Evolutionary conservation across 2,329 filamentous ascomycete genomes (phyloP).

Genomic region (Sarocladiaceae sp.): DNA sequence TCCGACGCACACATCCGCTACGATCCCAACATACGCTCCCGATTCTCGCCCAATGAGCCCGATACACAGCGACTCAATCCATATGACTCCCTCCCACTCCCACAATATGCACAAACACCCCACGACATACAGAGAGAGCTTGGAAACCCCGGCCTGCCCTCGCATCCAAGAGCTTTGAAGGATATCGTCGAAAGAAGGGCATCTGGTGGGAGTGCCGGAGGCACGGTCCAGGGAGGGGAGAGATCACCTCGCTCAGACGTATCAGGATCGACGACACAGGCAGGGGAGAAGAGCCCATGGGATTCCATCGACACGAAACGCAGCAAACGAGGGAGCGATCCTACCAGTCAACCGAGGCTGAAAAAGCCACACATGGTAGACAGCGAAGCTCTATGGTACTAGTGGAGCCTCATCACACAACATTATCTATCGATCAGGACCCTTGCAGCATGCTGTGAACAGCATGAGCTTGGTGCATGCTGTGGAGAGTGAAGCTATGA

Average conservation of each 20-base stretch:
- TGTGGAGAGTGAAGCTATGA: no score
- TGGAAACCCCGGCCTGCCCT: neutral
- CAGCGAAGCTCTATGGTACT: slow-evolving; percentile 8
- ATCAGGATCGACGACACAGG: slow-evolving; percentile 2
- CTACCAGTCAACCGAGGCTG: neutral
- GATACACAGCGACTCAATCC: neutral
- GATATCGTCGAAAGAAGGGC: slow-evolving; percentile 1
- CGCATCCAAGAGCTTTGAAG: slow-evolving; percentile 1
- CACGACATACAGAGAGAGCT: slow-evolving; percentile 7
- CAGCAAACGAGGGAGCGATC: neutral
- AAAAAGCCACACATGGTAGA: slow-evolving; percentile 2
- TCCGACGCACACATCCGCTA: slow-evolving; percentile 25
- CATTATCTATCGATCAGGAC: neutral
- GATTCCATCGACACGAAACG: neutral
- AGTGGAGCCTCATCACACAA: no score
- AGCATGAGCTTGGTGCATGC: no score
- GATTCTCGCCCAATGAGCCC: slow-evolving; percentile 8
- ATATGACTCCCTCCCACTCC: neutral
- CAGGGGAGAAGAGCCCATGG: slow-evolving; percentile 1
- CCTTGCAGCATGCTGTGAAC: no score
- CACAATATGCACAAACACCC: slow-evolving; percentile 4
- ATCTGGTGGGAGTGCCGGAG: neutral
- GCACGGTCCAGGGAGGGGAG: neutral
- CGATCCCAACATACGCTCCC: slow-evolving; percentile 24
- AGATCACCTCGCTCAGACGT: neutral